phyloP scores from a whole-genome alignment of 805 yeast species.

The Myxozyma nipponensis region DNA sequence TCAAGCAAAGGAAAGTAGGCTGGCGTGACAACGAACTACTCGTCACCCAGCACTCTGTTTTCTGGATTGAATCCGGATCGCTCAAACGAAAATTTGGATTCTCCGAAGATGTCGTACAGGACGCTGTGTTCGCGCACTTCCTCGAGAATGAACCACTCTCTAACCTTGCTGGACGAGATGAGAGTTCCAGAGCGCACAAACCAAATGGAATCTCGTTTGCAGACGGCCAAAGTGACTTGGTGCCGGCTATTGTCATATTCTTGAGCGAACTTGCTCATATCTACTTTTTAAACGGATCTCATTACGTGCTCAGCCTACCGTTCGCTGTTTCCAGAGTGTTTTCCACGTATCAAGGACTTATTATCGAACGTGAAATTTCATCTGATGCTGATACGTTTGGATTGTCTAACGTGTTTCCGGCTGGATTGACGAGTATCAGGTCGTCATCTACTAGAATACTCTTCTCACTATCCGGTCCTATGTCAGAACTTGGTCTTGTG shows the following conservation, averaged over 20 bases:
- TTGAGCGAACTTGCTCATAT: conserved; percentile 58
- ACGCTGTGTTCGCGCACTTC: conserved; percentile 62
- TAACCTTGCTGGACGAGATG: conserved; percentile 1
- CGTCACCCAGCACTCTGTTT: conserved; percentile 41
- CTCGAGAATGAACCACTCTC: conserved; percentile 21
- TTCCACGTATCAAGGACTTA: conserved; percentile 63
- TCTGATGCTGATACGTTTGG: conserved; percentile 14
- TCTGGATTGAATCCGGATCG: conserved; percentile 50
- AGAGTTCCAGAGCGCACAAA: conserved; percentile 3
- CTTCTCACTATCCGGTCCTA: conserved; percentile 68
- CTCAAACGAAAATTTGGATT: conserved; percentile 49
- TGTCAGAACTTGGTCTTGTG: conserved; percentile 67
- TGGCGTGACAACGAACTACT: conserved; percentile 38
- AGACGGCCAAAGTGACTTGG: not conserved
- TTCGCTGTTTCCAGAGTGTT: conserved; percentile 59
- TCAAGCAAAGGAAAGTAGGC: not conserved
- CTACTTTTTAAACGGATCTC: conserved; percentile 57
- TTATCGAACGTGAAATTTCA: conserved; percentile 51
- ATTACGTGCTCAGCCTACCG: conserved; percentile 63
- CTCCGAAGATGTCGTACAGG: conserved; percentile 47
- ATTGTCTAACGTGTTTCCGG: not conserved
- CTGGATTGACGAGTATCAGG: conserved; percentile 28
- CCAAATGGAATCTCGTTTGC: conserved; percentile 2
- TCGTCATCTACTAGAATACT: too few relatives aligned
- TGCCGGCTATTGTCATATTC: conserved; percentile 55